Conservation (phyloP, 768 basidiomycete species). For the Suillus fuscotomentosus region DNA sequence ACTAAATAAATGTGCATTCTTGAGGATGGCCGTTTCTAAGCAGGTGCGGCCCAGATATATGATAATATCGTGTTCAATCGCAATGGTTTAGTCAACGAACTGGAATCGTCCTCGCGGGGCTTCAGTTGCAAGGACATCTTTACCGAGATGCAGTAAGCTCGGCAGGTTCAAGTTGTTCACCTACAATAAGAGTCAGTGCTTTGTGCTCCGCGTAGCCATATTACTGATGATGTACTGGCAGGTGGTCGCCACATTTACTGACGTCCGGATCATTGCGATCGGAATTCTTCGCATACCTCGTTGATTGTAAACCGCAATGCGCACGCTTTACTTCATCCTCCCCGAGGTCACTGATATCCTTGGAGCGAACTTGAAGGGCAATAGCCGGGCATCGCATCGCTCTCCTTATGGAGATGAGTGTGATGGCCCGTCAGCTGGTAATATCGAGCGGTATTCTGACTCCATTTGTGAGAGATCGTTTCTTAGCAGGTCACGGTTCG, state of each 20-base stretch:
- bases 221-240: conserved; percentile 25
- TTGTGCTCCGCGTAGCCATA: conserved; percentile 5
- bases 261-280: conserved; percentile 71
- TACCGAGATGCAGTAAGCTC: conserved; percentile 71
- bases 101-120: conserved; percentile 62
- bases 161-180: conserved; percentile 19
- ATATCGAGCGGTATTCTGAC: conserved; percentile 4
- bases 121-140: conserved; percentile 70
- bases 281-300: conserved; percentile 60
- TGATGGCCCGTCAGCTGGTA: conserved; percentile 3
- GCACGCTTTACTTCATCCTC: conserved; percentile 65
- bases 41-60: conserved; percentile 44
- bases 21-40: neutral
- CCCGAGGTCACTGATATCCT: conserved; percentile 32
- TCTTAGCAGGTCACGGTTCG: neutral
- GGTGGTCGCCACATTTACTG: conserved; percentile 68
- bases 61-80: conserved; percentile 60
- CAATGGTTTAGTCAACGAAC: conserved; percentile 71
- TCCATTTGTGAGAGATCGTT: conserved; percentile 3
- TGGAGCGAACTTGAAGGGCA: neutral
- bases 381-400: neutral
- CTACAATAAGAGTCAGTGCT: conserved; percentile 57
- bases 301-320: conserved; percentile 68
- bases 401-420: conserved; percentile 5
- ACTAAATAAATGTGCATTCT: conserved; percentile 55